Conservation (phyloP, 345 rosid genomes). For the Cardamine occulta region DNA sequence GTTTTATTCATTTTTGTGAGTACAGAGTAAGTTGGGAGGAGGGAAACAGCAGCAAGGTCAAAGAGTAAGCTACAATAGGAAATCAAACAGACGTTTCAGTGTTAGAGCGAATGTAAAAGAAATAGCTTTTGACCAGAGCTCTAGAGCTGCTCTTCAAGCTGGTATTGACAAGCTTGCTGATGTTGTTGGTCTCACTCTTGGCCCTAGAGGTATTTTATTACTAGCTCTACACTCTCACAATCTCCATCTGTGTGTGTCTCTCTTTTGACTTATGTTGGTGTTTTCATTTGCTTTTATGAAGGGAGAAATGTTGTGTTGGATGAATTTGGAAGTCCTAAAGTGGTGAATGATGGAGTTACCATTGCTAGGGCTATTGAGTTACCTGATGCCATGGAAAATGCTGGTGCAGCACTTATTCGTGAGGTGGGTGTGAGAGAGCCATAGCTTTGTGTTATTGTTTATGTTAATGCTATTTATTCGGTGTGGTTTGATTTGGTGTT, state of each 20-base stretch:
- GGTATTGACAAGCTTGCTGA: conserved; percentile 98
- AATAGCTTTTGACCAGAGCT: conserved; percentile 82
- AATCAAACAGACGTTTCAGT: conserved; percentile 53
- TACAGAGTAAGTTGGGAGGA: conserved; percentile 58
- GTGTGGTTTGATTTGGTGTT: conserved; percentile 8
- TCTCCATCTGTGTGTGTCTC: background rate
- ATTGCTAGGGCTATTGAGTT: conserved; percentile 96
- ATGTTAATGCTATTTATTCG: background rate
- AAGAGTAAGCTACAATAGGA: conserved; percentile 58
- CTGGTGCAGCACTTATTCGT: conserved; percentile 96
- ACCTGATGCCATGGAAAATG: conserved; percentile 95
- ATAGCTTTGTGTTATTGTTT: background rate
- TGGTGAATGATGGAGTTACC: conserved; percentile 98
- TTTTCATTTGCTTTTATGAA: conserved; percentile 32
- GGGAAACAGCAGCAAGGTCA: conserved; percentile 57
- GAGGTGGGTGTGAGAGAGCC: conserved; percentile 58
- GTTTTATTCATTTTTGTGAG: conserved; percentile 25
- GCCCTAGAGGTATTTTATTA: conserved; percentile 78
- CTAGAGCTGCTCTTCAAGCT: conserved; percentile 81
- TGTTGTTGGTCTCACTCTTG: conserved; percentile 91
- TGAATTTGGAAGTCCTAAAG: conserved; percentile 95
- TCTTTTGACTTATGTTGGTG: background rate
- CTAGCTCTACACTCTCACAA: background rate
- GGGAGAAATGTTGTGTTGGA: conserved; percentile 97
- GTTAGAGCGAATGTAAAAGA: conserved; percentile 88